Evolutionary conservation across 1,139 yeast genomes (phyloP).

Genomic region (Meyerozyma athensensis): DNA sequence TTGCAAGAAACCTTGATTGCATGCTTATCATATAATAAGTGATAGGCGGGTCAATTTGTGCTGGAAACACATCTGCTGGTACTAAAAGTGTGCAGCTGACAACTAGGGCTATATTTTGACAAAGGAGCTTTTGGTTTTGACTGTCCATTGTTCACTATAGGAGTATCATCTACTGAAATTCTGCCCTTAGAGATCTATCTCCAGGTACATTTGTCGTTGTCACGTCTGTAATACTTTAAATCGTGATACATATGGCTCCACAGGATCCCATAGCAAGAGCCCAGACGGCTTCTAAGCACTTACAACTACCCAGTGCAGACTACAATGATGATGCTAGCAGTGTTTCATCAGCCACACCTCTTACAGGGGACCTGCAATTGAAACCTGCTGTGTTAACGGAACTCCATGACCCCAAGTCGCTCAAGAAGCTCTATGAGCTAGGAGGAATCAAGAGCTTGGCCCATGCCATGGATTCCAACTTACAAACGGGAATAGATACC

Average conservation of each 20-base stretch:
- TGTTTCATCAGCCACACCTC: slow-evolving; percentile 15
- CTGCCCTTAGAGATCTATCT: too few species aligned
- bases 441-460: slow-evolving; percentile 39
- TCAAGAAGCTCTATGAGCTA: slow-evolving; percentile 30
- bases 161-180: too few species aligned
- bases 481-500: slow-evolving; percentile 39
- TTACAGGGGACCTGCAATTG: slow-evolving; percentile 10
- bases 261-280: slow-evolving; percentile 9
- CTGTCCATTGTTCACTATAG: too few species aligned
- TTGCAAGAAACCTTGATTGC: slow-evolving; percentile 2
- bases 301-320: slow-evolving; percentile 2
- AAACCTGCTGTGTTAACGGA: slow-evolving; percentile 29
- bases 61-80: too few species aligned
- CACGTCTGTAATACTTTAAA: too few species aligned
- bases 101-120: too few species aligned
- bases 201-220: too few species aligned
- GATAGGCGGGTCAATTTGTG: too few species aligned
- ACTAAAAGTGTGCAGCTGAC: too few species aligned
- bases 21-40: background rate
- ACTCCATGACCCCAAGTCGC: slow-evolving; percentile 53
- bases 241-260: too few species aligned
- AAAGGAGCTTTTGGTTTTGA: too few species aligned
- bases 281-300: slow-evolving; percentile 6
- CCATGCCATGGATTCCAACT: slow-evolving; percentile 34
- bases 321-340: slow-evolving; percentile 8